Conservation (phyloP, 441 rosid genomes). For the Jatropha multifida region DNA sequence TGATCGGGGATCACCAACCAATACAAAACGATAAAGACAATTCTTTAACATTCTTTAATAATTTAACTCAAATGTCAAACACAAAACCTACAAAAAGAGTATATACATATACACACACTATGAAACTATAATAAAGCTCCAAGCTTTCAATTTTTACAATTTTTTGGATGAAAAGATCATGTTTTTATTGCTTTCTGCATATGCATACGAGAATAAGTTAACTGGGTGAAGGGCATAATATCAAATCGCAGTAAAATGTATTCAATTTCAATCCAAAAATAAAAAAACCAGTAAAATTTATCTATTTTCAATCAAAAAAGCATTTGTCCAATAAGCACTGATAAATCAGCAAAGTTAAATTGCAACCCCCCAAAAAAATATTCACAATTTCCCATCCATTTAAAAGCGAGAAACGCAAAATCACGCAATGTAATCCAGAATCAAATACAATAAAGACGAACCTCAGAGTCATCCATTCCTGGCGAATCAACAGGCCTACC, state of each 20-base stretch:
- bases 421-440: neutral
- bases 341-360: neutral
- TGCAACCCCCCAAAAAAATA: neutral
- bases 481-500: neutral
- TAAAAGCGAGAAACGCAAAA: neutral
- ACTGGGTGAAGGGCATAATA: neutral
- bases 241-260: neutral
- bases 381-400: neutral
- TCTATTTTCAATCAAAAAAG: neutral
- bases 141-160: neutral
- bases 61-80: neutral
- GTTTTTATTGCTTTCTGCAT: neutral
- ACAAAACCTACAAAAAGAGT: neutral
- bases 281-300: neutral
- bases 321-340: neutral
- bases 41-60: neutral
- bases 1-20: neutral
- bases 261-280: neutral
- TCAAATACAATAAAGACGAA: slow-evolving; percentile 32
- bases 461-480: slow-evolving; percentile 6
- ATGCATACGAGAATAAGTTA: neutral
- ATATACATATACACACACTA: neutral
- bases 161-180: neutral
- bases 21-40: neutral
- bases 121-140: neutral